Evolutionary conservation across 2,329 filamentous ascomycete species (phyloP).

Genomic region (Cladophialophora psammophila): DNA sequence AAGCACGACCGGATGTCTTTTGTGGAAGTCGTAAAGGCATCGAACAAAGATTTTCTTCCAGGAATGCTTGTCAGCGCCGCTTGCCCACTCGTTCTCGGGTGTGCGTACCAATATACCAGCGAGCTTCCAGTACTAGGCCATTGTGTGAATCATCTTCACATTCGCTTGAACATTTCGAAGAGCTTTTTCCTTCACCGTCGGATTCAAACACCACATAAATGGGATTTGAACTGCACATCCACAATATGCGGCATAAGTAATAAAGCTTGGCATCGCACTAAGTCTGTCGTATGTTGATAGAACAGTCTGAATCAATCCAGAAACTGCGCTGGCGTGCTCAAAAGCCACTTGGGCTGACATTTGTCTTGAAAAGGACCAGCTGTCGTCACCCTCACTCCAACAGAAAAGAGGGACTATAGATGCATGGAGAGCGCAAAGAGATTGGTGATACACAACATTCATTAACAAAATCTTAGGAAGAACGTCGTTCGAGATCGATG

Average conservation of each 20-base stretch:
- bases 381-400: constrained; percentile 8
- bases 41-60: too few species aligned
- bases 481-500: too few species aligned
- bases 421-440: constrained; percentile 21
- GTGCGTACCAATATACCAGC: too few species aligned
- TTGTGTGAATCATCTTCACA: constrained; percentile 15
- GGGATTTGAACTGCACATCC: constrained; percentile 27
- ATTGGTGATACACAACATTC: constrained; percentile 29
- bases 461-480: too few species aligned
- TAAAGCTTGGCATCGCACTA: constrained; percentile 10
- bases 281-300: neutral
- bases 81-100: too few species aligned
- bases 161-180: constrained; percentile 20
- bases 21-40: too few species aligned
- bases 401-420: constrained; percentile 28
- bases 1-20: too few species aligned
- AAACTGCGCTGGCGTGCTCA: constrained; percentile 23
- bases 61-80: too few species aligned
- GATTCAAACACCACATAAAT: constrained; percentile 25
- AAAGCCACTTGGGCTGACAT: constrained; percentile 23
- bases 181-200: constrained; percentile 2
- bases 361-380: constrained; percentile 11
- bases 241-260: constrained; percentile 18
- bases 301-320: constrained; percentile 5
- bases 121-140: constrained; percentile 20